Percentiles rank a stretch among this genome's conserved stretches.
Evolutionary conservation across 2,329 filamentous ascomycete genomes (phyloP).

Genomic region (Xylaria arbuscula): DNA sequence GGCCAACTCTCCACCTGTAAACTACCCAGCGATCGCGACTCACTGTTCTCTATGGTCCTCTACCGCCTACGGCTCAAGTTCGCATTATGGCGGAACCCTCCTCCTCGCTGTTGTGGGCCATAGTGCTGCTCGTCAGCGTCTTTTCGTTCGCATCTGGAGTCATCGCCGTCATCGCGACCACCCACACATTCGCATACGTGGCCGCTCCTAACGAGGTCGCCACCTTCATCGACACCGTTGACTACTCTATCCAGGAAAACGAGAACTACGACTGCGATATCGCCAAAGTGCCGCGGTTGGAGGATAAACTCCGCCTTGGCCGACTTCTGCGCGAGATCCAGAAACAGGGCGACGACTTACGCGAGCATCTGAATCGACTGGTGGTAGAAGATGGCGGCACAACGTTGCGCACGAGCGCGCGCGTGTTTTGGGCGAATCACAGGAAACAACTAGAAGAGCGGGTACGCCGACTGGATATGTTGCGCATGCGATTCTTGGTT

Average conservation of each 20-base stretch:
- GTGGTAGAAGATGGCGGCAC: constrained; percentile 59
- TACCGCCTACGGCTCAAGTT: constrained; percentile 35
- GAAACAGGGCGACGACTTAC: constrained; percentile 68
- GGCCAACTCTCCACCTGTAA: constrained; percentile 24
- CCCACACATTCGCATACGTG: constrained; percentile 66
- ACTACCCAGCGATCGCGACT: constrained; percentile 36
- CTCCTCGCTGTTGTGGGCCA: constrained; percentile 65
- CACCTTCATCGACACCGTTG: constrained; percentile 68
- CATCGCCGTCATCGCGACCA: constrained; percentile 62
- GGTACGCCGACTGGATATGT: constrained; percentile 67
- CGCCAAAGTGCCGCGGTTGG: constrained; percentile 65
- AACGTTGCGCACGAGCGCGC: constrained; percentile 60
- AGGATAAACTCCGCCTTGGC: constrained; percentile 70
- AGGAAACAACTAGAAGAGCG: constrained; percentile 66
- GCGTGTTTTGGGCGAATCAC: constrained; percentile 69
- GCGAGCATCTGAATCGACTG: constrained; percentile 67
- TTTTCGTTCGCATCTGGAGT: constrained; percentile 67
- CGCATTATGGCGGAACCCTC: constrained; percentile 60
- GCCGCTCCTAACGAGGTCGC: constrained; percentile 68
- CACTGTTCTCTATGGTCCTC: constrained; percentile 40
- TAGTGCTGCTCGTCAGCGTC: constrained; percentile 68
- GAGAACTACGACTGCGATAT: constrained; percentile 72
- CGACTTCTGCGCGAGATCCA: constrained; percentile 71
- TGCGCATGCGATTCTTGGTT: constrained; percentile 73
- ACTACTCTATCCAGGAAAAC: constrained; percentile 72